These are phyloP conservation scores for Phytophthora citricola DNA, from an alignment of 352 stramenopile genomes.

Conservation along the genomic window DNA sequence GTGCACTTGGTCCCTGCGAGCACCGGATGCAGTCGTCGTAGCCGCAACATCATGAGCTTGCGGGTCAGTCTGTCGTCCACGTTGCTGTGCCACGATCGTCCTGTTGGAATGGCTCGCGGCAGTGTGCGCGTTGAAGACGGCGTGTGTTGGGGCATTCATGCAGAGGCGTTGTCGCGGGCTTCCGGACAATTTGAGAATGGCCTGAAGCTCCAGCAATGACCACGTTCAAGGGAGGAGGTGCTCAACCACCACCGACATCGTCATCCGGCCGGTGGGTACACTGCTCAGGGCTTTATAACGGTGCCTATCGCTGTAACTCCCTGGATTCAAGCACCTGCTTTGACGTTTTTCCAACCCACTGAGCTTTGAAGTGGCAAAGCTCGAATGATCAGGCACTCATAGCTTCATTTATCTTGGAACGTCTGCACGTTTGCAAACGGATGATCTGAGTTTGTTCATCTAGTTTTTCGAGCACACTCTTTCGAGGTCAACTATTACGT, in stretches of 20 bases:
- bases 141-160: conserved; percentile 26
- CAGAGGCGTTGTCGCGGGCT: conserved; percentile 12
- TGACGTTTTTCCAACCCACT: conserved; percentile 6
- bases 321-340: conserved; percentile 10
- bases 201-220: neutral
- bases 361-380: neutral
- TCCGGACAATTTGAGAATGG: conserved; percentile 27
- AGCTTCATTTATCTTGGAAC: conserved; percentile 7
- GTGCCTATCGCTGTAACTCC: conserved; percentile 11
- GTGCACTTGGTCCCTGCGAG: conserved; percentile 27
- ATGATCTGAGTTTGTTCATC: neutral
- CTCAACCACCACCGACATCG: conserved; percentile 6
- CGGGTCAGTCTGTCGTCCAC: conserved; percentile 37
- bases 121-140: conserved; percentile 10
- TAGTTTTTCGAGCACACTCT: neutral
- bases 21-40: conserved; percentile 36
- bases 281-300: neutral
- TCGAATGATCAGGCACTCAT: neutral
- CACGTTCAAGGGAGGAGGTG: neutral
- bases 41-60: conserved; percentile 45
- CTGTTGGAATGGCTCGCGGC: conserved; percentile 9
- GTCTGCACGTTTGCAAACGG: too few relatives aligned
- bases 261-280: conserved; percentile 21
- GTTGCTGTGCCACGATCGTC: conserved; percentile 38
- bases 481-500: neutral